Base-by-base conservation (phyloP, 2,329 filamentous ascomycete genomes). In the Aspergillus costaricaensis region DNA sequence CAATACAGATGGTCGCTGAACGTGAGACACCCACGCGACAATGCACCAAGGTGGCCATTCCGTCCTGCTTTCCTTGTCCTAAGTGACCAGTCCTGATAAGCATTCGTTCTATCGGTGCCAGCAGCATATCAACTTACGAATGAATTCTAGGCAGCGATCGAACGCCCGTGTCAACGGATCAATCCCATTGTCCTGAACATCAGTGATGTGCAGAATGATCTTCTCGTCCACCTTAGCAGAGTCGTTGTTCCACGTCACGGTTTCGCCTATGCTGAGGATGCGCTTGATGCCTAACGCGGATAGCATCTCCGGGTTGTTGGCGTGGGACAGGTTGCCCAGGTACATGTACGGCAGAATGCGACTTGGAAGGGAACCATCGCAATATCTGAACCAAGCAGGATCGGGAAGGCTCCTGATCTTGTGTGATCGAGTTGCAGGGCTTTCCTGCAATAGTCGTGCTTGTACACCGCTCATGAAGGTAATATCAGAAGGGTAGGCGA, bases 1-100 rank as follows among this genome's bases (percentile, higher is more conserved):
- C 95, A 70, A 99, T 99, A 74, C 95, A 98, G 63, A 99, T 97
- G 1, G 94, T 99, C 12, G 95, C 95, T 64, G 92, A 96, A 55
- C 95, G 87, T 54, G 93, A 97, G 57, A 99, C 95, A 51, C 95
- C 95, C 7, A 99, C 95, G 17, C 95, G 89, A 74, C 95, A 99
- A 75, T 99, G 95, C 15, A 99, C 95, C 59, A 99, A 83, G 0
- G 95, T 98, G 23, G 94, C 92, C 4, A 86, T 91, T 30, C 90
- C 89, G 47, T 90, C 89, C 39, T 79, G 79, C 72, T 89, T 91
- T 38, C 94, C 93, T 67, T 88, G 87, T 67, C 92, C 95, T 97
- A 69, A 50, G 32, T 8, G 3, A n/a, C 27, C 25, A n/a, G 17
- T 12, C 9, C 25, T 15, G 17, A 14, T 59, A 36, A 62, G 44